A percentile compares a stretch with the other conserved stretches of the same genome.
Conservation (phyloP, 169 alveolate species). For the Miamiensis avidus region DNA sequence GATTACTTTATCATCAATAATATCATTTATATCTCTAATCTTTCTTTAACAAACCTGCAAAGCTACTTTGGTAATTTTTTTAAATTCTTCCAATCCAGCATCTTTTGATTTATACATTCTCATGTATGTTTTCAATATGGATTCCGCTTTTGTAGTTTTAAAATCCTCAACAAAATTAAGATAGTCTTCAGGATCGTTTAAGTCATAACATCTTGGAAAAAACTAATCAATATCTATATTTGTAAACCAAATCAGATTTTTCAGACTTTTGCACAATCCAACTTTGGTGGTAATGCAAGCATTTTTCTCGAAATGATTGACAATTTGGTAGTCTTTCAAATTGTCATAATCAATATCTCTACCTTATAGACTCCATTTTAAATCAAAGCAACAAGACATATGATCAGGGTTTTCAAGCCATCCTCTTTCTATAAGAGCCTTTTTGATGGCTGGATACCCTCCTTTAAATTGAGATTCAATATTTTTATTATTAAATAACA, state of each 20-base stretch:
- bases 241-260: conserved; percentile 72
- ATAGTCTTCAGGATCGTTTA: conserved; percentile 71
- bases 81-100: conserved; percentile 36
- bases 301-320: conserved; percentile 77
- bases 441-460: conserved; percentile 74
- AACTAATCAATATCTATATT: conserved; percentile 79
- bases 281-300: conserved; percentile 82
- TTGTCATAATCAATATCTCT: conserved; percentile 77
- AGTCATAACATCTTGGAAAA: conserved; percentile 86
- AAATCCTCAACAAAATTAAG: conserved; percentile 83
- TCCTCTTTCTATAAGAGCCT: conserved; percentile 76
- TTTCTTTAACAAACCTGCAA: conserved; percentile 62
- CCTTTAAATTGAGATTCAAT: conserved; percentile 34
- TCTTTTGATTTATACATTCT: conserved; percentile 28
- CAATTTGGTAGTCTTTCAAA: conserved; percentile 64
- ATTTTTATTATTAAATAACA: no score
- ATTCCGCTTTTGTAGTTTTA: conserved; percentile 58
- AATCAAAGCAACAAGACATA: conserved; percentile 73
- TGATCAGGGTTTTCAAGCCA: conserved; percentile 82
- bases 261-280: conserved; percentile 79
- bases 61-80: conserved; percentile 52
- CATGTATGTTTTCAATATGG: conserved; percentile 51
- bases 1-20: conserved; percentile 53
- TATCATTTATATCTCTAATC: conserved; percentile 65
- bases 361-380: conserved; percentile 75